phyloP scores from a whole-genome alignment of 345 rosid genomes.

The Eucalyptus virginea region DNA sequence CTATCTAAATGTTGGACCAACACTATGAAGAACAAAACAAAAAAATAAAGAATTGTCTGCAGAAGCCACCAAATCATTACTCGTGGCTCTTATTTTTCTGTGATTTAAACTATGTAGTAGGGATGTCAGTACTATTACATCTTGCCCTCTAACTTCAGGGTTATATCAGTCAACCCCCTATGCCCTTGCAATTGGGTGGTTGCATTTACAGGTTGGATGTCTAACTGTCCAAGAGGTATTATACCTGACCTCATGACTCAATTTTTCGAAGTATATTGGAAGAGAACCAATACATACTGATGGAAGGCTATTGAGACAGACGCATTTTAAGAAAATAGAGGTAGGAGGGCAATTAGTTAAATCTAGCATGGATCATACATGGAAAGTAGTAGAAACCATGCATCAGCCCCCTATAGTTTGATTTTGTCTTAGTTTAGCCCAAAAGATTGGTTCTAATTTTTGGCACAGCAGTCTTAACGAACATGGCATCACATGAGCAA shows the following conservation, averaged over 20 bases:
- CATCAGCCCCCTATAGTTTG: background rate
- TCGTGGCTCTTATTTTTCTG: background rate
- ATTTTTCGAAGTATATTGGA: background rate
- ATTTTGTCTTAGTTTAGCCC: background rate
- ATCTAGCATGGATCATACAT: background rate
- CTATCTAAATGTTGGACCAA: background rate
- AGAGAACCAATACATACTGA: background rate
- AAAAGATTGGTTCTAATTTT: background rate
- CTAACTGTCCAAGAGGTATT: background rate
- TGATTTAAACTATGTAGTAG: background rate
- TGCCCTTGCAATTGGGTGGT: background rate
- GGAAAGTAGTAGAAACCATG: background rate
- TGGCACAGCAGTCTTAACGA: background rate
- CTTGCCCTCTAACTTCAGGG: background rate
- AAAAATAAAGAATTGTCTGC: background rate
- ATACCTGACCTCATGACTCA: background rate
- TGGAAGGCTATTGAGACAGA: background rate
- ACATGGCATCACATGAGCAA: background rate
- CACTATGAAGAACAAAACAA: background rate
- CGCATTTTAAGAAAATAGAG: background rate
- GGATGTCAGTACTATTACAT: background rate
- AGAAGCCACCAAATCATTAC: background rate
- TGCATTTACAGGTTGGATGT: background rate
- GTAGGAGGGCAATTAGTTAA: background rate
- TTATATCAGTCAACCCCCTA: background rate